Conservation (phyloP, 345 rosid species). For the Rubroshorea leprosula region DNA sequence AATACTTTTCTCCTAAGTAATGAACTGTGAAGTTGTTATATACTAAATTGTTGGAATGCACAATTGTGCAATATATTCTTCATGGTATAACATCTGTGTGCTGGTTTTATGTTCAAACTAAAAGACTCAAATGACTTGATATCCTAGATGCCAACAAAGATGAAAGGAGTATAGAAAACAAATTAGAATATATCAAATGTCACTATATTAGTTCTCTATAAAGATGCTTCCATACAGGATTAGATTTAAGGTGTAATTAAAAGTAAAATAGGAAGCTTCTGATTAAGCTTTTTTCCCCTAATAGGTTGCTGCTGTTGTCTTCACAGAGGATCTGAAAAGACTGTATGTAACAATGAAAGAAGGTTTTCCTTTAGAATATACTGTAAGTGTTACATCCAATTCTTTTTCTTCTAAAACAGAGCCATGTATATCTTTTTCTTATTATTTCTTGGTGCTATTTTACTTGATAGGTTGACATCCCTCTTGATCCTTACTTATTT, state of each 20-base stretch:
- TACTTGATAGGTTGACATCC: conserved; percentile 72
- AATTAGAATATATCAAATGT: no score
- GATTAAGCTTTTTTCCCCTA: no score
- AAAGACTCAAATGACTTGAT: no score
- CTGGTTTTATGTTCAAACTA: no score
- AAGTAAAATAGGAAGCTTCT: no score
- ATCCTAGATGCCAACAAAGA: no score
- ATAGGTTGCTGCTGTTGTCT: conserved; percentile 92
- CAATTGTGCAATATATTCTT: neutral
- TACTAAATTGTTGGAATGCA: neutral
- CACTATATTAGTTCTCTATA: no score
- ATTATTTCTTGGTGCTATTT: conserved; percentile 17
- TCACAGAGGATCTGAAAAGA: conserved; percentile 89
- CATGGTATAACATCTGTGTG: no score
- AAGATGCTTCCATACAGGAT: no score
- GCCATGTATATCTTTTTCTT: conserved; percentile 9
- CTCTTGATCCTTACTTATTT: conserved; percentile 87
- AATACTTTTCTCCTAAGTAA: no score
- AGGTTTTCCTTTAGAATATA: conserved; percentile 90
- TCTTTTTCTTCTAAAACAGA: conserved; percentile 12
- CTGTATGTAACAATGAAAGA: conserved; percentile 88
- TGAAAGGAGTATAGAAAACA: no score
- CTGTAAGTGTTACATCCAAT: conserved; percentile 46
- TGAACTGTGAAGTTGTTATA: neutral
- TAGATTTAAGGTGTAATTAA: no score